Conservation (phyloP, 768 basidiomycete genomes). For the Clitopilus hobsonii region DNA sequence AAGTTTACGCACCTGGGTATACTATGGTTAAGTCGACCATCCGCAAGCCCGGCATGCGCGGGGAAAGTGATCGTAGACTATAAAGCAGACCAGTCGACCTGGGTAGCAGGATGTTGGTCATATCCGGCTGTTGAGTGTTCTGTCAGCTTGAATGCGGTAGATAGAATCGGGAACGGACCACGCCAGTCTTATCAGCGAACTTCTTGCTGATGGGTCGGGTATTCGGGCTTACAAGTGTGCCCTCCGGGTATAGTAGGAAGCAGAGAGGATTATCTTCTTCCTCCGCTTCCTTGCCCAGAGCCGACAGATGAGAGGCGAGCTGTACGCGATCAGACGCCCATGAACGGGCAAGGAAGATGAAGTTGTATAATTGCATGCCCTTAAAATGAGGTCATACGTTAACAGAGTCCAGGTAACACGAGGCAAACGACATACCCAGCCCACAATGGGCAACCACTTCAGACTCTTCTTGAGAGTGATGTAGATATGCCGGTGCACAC, state of each 20-base stretch:
- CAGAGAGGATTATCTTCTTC: constrained; percentile 66
- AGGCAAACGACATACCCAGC: constrained; percentile 58
- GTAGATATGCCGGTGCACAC: constrained; percentile 67
- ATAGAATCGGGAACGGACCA: constrained; percentile 52
- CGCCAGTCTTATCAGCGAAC: constrained; percentile 84
- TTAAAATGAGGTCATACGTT: constrained; percentile 22
- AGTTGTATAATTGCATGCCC: constrained; percentile 93
- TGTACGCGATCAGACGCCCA: constrained; percentile 82
- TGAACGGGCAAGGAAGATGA: constrained; percentile 89
- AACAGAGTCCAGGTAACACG: background rate
- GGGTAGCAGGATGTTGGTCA: constrained; percentile 79
- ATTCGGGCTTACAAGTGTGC: constrained; percentile 85
- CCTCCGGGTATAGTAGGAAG: constrained; percentile 92
- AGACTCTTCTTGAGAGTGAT: constrained; percentile 93
- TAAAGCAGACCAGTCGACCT: constrained; percentile 90
- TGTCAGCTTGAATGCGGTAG: background rate
- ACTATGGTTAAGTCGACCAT: constrained; percentile 89
- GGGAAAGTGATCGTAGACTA: constrained; percentile 74
- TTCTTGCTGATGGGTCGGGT: constrained; percentile 83
- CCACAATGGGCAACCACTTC: constrained; percentile 78
- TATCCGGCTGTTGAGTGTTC: constrained; percentile 54
- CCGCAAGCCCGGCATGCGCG: constrained; percentile 71
- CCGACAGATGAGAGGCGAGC: constrained; percentile 60
- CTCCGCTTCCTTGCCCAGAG: constrained; percentile 67
- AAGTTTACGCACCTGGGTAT: constrained; percentile 80